A percentile compares a stretch with the other conserved stretches of the same genome.
These are phyloP conservation scores for Colletotrichum nymphaeae DNA, from an alignment of 2,329 filamentous ascomycete genomes.

Conservation along the genomic window DNA sequence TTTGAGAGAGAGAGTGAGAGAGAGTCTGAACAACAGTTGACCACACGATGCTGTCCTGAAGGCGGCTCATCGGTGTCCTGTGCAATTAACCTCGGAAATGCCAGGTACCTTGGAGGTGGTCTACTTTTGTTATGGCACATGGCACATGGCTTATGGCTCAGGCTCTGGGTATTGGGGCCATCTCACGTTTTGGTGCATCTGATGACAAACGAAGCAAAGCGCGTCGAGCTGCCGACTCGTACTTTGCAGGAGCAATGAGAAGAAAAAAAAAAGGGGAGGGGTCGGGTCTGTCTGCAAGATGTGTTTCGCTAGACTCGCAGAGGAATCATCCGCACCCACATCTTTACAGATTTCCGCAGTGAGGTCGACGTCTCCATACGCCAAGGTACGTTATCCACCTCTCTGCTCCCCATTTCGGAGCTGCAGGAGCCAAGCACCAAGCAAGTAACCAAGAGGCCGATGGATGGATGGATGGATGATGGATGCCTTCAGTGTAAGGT, in stretches of 20 bases:
- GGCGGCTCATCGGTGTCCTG: background rate
- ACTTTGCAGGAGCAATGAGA: conserved; percentile 2
- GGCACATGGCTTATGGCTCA: too few relatives aligned
- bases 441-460: conserved; percentile 8
- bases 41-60: too few relatives aligned
- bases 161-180: background rate
- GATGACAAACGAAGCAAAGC: conserved; percentile 18
- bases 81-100: background rate
- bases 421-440: conserved; percentile 25
- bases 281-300: conserved; percentile 8
- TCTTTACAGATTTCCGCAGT: conserved; percentile 27
- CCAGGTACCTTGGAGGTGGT: background rate
- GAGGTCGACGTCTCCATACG: conserved; percentile 26
- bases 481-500: too few relatives aligned
- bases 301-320: conserved; percentile 26
- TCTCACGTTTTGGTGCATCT: background rate
- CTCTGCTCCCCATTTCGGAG: conserved; percentile 22
- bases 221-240: conserved; percentile 9
- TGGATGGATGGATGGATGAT: too few relatives aligned
- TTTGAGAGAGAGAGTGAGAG: background rate
- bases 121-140: too few relatives aligned
- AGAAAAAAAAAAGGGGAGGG: conserved; percentile 9
- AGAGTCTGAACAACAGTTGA: background rate
- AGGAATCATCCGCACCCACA: conserved; percentile 23
- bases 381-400: conserved; percentile 25